Evolutionary conservation across 1,139 yeast species (phyloP).

Genomic region (Spencermartinsiella ligniputridi): DNA sequence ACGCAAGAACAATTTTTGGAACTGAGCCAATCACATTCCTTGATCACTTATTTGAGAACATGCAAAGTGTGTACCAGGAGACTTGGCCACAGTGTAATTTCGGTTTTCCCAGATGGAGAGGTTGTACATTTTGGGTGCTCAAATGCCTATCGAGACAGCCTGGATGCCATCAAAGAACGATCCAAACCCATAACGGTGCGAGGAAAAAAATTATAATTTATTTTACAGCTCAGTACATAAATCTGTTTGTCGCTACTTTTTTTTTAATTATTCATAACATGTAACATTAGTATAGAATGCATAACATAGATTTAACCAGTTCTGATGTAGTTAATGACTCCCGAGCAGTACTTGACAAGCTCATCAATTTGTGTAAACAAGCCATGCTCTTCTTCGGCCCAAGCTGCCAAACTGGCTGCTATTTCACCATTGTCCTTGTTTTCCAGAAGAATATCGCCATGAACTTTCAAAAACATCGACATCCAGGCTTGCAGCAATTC

Average conservation of each 20-base stretch:
- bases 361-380: slow-evolving; percentile 56
- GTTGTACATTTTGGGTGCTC: slow-evolving; percentile 72
- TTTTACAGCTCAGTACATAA: background rate
- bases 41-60: slow-evolving; percentile 38
- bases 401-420: slow-evolving; percentile 41
- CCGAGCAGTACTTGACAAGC: slow-evolving; percentile 75
- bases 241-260: background rate
- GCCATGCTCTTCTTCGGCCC: slow-evolving; percentile 45
- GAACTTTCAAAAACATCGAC: slow-evolving; percentile 66
- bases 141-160: slow-evolving; percentile 20
- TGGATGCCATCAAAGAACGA: slow-evolving; percentile 13
- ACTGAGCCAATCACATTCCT: slow-evolving; percentile 37
- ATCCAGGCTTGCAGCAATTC: slow-evolving; percentile 77
- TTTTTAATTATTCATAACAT: background rate
- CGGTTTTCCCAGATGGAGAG: slow-evolving; percentile 47
- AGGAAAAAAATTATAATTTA: background rate
- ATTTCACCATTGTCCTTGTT: slow-evolving; percentile 11
- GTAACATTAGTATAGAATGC: background rate
- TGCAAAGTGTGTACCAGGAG: slow-evolving; percentile 61
- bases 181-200: slow-evolving; percentile 4
- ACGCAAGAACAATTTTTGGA: slow-evolving; percentile 38
- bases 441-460: slow-evolving; percentile 70
- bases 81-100: slow-evolving; percentile 60
- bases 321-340: slow-evolving; percentile 63
- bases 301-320: slow-evolving; percentile 20